Base-by-base conservation (phyloP, 306 rosid genomes). In the Abrus pulchellus region DNA sequence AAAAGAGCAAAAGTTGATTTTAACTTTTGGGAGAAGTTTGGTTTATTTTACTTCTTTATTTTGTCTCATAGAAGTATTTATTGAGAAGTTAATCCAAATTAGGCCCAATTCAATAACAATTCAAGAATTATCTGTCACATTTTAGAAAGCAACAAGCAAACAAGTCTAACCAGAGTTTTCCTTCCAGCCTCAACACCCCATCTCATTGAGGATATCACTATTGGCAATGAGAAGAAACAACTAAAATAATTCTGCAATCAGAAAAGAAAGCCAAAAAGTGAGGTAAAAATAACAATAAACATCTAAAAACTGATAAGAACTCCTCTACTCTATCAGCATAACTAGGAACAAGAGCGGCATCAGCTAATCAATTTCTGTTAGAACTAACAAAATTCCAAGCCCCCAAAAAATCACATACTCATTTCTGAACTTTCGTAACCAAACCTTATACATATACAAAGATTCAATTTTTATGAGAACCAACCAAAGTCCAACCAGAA, bases 151-250 rank as follows among this genome's bases (percentile, higher is more conserved):
- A 67, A 75, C 72, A 59, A 14, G 75, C 20, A 59, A 14, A 71
- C 20, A 78, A 55, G 6, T 65, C 82, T 76, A 78, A 95, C 99
- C 99, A 95, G 86, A 63, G 99, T 93, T 85, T 93, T 93, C 82
- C 99, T 95, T 88, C 99, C 99, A 4, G 94, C 94, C 41, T 91
- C 87, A 57, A 83, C 52, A 9, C 98, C 99, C 99, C 98, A 95
- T 90, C 99, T 93, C 99, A 95, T 93, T 30, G 99, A 95, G 61
- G 99, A 89, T 72, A 95, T 90, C 54, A 95, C 97, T 57, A 93
- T 88, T 7, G 99, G 99, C 82, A 95, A 85, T 3, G 97, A 87
- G 89, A 95, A 95, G 92, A 95, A 93, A 83, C 94, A 90, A 53
- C 94, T 92, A 65, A 93, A 93, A 87, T 93, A 95, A 85, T 95